Evolutionary conservation across 768 basidiomycete genomes (phyloP).

Genomic region (Hirschioporus abietinus): DNA sequence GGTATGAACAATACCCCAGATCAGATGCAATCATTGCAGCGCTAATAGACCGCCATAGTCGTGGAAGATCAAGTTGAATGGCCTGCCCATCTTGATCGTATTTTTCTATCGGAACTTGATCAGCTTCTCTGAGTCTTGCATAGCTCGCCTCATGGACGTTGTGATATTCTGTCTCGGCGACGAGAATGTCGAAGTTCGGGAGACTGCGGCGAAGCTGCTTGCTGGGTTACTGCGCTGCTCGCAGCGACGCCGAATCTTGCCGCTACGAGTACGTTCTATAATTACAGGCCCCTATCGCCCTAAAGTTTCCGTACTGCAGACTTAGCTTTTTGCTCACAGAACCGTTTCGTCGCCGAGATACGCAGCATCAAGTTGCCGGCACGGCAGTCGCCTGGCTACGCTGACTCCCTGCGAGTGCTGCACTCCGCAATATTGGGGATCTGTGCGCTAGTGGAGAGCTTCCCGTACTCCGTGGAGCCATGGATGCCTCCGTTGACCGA

Average conservation of each 20-base stretch:
- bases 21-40: constrained; percentile 3
- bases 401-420: constrained; percentile 63
- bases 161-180: constrained; percentile 80
- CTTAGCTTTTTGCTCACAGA: constrained; percentile 35
- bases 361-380: constrained; percentile 59
- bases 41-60: constrained; percentile 41
- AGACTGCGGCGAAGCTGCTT: constrained; percentile 83
- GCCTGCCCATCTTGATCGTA: constrained; percentile 80
- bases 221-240: constrained; percentile 87
- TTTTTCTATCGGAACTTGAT: constrained; percentile 90
- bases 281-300: not conserved
- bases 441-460: constrained; percentile 47
- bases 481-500: constrained; percentile 67
- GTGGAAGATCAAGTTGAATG: constrained; percentile 86
- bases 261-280: constrained; percentile 58
- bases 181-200: constrained; percentile 89
- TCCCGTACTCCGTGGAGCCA: constrained; percentile 49
- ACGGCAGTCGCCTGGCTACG: constrained; percentile 65
- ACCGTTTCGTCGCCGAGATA: constrained; percentile 70
- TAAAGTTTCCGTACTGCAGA: constrained; percentile 4
- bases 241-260: constrained; percentile 80
- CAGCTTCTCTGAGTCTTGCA: constrained; percentile 60
- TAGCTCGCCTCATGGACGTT: constrained; percentile 74
- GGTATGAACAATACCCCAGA: constrained; percentile 35
- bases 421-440: constrained; percentile 62